These are phyloP conservation scores for Amanita fuliginea DNA, from an alignment of 768 basidiomycete genomes.

Conservation along the genomic window DNA sequence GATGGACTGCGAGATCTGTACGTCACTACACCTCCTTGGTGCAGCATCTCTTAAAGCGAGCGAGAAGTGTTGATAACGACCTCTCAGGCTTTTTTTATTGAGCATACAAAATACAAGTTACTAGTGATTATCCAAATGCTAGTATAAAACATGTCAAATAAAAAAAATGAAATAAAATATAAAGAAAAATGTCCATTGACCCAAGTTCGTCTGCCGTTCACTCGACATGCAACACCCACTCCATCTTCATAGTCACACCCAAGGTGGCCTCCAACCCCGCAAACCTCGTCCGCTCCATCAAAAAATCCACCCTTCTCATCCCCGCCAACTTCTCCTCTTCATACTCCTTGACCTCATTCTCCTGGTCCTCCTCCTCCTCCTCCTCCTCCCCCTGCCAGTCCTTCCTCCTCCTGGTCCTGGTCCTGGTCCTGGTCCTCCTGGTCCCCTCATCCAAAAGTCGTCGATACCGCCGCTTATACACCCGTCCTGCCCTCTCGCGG, in stretches of 20 bases:
- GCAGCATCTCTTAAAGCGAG: too few species aligned
- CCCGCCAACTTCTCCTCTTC: slow-evolving; percentile 34
- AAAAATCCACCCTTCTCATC: slow-evolving; percentile 44
- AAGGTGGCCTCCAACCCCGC: slow-evolving; percentile 25
- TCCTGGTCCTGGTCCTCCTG: not conserved
- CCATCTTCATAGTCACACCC: not conserved
- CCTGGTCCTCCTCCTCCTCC: not conserved
- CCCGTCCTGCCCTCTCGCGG: slow-evolving; percentile 23
- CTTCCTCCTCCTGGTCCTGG: not conserved
- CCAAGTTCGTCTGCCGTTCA: not conserved
- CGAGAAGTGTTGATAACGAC: too few species aligned
- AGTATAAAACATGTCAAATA: too few species aligned
- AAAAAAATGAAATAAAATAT: too few species aligned
- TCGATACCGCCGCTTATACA: slow-evolving; percentile 31
- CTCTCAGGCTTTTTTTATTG: too few species aligned
- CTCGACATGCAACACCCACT: slow-evolving; percentile 24
- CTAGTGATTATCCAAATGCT: too few species aligned
- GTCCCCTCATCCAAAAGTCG: slow-evolving; percentile 18
- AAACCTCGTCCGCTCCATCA: slow-evolving; percentile 30
- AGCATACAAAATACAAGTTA: too few species aligned
- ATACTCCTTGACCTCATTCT: slow-evolving; percentile 4
- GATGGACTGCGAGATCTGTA: too few species aligned
- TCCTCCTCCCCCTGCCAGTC: slow-evolving; percentile 1
- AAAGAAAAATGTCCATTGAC: too few species aligned
- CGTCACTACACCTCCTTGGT: too few species aligned